Evolutionary conservation across 176 grass and related monocot species (phyloP).

Genomic region (Musa acuminata): DNA sequence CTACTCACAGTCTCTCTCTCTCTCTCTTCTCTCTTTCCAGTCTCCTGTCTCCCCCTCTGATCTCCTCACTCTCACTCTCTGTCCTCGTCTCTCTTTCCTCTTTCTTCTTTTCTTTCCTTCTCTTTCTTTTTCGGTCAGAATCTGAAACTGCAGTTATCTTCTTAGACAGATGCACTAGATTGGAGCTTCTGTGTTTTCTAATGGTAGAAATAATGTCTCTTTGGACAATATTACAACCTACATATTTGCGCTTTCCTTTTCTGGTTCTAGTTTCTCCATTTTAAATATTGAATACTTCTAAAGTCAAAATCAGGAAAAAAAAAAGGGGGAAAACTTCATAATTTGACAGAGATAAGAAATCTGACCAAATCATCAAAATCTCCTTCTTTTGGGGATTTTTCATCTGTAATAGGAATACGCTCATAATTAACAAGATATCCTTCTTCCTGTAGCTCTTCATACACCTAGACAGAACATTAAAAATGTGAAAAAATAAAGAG

Average conservation of each 20-base stretch:
- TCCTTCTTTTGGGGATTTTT: slow-evolving; percentile 93
- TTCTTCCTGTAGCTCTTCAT: slow-evolving; percentile 75
- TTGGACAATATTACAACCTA: not conserved
- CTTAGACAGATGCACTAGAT: too few species aligned
- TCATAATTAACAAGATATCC: slow-evolving; percentile 95
- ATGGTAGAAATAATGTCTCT: too few species aligned
- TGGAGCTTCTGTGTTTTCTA: too few species aligned
- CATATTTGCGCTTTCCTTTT: not conserved
- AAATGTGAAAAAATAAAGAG: slow-evolving; percentile 13
- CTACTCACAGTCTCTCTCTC: too few species aligned
- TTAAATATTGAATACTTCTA: not conserved
- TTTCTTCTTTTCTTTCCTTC: too few species aligned
- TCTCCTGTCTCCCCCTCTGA: too few species aligned
- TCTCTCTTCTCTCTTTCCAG: too few species aligned
- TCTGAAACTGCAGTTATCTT: too few species aligned
- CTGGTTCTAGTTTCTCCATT: not conserved
- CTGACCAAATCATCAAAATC: slow-evolving; percentile 98
- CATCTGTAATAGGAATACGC: slow-evolving; percentile 95
- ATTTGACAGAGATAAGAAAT: slow-evolving; percentile 6
- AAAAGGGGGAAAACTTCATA: slow-evolving; percentile 8
- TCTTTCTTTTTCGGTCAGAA: too few species aligned
- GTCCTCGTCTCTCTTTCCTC: too few species aligned
- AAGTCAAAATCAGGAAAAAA: not conserved
- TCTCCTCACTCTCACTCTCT: too few species aligned
- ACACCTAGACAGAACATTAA: slow-evolving; percentile 56